Evolutionary conservation across 495 filamentous ascomycete species (phyloP), one percentile per base, ranked within the genome.

Genomic region (Pseudotulostoma volvatum): DNA sequence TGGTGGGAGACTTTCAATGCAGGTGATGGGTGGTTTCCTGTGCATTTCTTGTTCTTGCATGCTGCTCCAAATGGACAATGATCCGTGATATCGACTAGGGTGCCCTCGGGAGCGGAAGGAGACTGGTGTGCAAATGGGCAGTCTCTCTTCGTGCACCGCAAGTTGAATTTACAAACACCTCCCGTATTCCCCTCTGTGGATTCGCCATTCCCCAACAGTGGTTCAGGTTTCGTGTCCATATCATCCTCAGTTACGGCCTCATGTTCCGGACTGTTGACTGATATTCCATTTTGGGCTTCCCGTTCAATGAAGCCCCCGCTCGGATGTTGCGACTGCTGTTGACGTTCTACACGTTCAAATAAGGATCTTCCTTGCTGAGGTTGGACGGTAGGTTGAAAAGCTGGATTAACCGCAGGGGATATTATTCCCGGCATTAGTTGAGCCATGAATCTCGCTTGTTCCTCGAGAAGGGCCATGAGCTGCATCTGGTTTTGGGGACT

Each of bases 91-190:
- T 95, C 92, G 36, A 95, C 60, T 2, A 76, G 67, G n/a, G 67
- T 68, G 16, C 79, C 82, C n/a, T 78, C 79, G 11, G 83, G 81
- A 28, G 88, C 86, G 15, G 81, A 87, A 18, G 90, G 83, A 9
- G 87, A 93, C 55, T 94, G 90, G 50, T 99, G 90, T 18, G 83
- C 90, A 54, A 83, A 96, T 33, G 74, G 77, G 56, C 90, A 99
- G 41, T 93, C 84, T 44, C 74, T 71, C 52, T 92, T 86, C 14
- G 77, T 82, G 61, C 90, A 99, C 36, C 70, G 65, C 21, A 84
- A 65, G 59, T 94, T 93, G 63, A 78, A 99, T 33, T 77, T 82
- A 70, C 90, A 99, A 23, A 59, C 46, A 34, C 28, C 53, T 73
- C 63, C 35, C 14, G 59, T 47, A 28, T 58, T 63, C 45, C 70